Conservation (phyloP, 1,139 yeast species). For the Candida buenavistaensis region DNA sequence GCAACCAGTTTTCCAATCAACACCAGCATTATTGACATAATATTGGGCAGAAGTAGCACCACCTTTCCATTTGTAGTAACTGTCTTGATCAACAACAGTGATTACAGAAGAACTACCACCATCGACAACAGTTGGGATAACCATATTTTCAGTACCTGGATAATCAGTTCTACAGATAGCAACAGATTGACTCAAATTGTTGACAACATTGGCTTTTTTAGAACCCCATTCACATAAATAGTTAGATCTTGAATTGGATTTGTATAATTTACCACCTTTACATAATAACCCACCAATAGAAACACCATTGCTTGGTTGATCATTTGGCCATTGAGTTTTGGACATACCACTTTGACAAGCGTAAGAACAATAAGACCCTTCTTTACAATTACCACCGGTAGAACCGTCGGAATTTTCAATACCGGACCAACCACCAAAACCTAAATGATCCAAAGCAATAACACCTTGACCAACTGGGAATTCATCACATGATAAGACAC, state of each 20-base stretch:
- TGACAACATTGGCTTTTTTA: constrained; percentile 59
- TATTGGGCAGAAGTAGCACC: constrained; percentile 71
- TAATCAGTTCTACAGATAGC: constrained; percentile 86
- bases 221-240: constrained; percentile 80
- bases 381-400: constrained; percentile 63
- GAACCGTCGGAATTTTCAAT: constrained; percentile 64
- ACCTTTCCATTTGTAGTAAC: constrained; percentile 68
- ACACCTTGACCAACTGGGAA: constrained; percentile 79
- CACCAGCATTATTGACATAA: constrained; percentile 82
- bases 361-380: constrained; percentile 79
- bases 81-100: constrained; percentile 63
- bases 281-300: constrained; percentile 80
- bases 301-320: constrained; percentile 72
- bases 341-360: constrained; percentile 92
- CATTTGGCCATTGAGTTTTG: constrained; percentile 81
- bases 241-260: constrained; percentile 55
- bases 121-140: constrained; percentile 68
- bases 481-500: constrained; percentile 57
- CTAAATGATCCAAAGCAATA: constrained; percentile 51
- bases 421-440: constrained; percentile 73
- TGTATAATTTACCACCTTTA: constrained; percentile 68
- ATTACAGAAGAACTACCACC: constrained; percentile 60
- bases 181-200: constrained; percentile 55
- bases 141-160: constrained; percentile 90
- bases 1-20: constrained; percentile 70